Conservation (phyloP, 2,329 filamentous ascomycete species). For the Penicillium sp. region DNA sequence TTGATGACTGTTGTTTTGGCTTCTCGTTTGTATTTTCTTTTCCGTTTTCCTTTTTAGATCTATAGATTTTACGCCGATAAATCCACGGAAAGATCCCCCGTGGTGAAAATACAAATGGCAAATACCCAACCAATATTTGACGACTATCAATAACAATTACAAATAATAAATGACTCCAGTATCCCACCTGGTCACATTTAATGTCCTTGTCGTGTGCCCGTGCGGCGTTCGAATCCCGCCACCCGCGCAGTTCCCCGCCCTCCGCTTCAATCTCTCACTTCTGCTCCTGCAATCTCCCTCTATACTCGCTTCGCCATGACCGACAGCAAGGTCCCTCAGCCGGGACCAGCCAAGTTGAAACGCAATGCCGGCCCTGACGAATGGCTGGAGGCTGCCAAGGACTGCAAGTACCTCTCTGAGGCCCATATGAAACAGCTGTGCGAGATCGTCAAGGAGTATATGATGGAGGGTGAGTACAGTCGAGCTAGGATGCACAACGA, state of each 20-base stretch:
- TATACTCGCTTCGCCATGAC: conserved; percentile 29
- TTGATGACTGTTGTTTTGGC: neutral
- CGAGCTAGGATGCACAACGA: too few relatives aligned
- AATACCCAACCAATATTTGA: too few relatives aligned
- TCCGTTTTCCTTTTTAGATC: too few relatives aligned
- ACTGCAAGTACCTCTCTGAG: conserved; percentile 95
- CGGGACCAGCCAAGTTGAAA: conserved; percentile 78
- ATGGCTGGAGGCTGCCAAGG: conserved; percentile 94
- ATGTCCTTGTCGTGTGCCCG: conserved; percentile 15
- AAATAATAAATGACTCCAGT: too few relatives aligned
- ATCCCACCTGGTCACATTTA: conserved; percentile 1
- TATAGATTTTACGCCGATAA: too few relatives aligned
- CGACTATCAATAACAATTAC: too few relatives aligned
- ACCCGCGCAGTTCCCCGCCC: conserved; percentile 12
- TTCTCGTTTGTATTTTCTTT: too few relatives aligned
- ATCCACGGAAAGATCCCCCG: too few relatives aligned
- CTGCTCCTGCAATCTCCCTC: conserved; percentile 1
- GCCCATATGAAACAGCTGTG: conserved; percentile 97
- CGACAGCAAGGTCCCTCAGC: conserved; percentile 67
- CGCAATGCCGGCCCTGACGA: conserved; percentile 84
- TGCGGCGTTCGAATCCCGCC: conserved; percentile 13
- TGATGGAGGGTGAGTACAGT: conserved; percentile 76
- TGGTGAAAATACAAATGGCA: too few relatives aligned
- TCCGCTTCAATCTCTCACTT: conserved; percentile 11
- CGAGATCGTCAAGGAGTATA: conserved; percentile 95